Evolutionary conservation across 306 rosid species (phyloP).

Genomic region (Castanospermum australe): DNA sequence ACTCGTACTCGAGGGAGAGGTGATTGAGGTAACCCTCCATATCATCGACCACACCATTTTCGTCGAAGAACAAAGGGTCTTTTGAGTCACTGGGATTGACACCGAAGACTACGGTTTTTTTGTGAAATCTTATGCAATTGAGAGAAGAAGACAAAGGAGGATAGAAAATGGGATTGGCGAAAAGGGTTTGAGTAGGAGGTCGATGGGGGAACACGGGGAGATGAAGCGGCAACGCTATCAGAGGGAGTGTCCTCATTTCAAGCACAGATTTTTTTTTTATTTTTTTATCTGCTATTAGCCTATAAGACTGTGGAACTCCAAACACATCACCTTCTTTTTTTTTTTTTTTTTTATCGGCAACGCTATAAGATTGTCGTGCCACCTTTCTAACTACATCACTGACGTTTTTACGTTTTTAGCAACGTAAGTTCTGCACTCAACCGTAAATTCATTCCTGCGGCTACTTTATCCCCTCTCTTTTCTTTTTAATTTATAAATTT

Average conservation of each 20-base stretch:
- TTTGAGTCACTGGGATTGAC: constrained; percentile 39
- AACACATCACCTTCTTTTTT: too few relatives aligned
- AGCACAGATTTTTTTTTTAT: not conserved
- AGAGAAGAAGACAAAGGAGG: constrained; percentile 27
- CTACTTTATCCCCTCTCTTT: not conserved
- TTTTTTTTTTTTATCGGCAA: too few relatives aligned
- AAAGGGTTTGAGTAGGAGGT: constrained; percentile 21
- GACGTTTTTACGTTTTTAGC: not conserved
- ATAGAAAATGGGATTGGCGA: constrained; percentile 15
- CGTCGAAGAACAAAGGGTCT: constrained; percentile 63
- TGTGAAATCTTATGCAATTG: constrained; percentile 9
- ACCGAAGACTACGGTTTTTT: constrained; percentile 28
- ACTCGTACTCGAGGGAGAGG: constrained; percentile 87
- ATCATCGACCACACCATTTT: constrained; percentile 63
- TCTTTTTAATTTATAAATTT: too few relatives aligned
- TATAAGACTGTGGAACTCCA: too few relatives aligned
- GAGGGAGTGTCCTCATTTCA: constrained; percentile 48
- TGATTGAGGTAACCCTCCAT: constrained; percentile 86
- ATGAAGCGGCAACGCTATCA: constrained; percentile 27
- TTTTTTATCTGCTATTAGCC: not conserved
- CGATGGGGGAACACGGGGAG: not conserved
- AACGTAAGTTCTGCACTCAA: not conserved
- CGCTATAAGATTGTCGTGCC: too few relatives aligned
- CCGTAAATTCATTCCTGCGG: not conserved
- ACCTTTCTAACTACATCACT: too few relatives aligned